Conservation (phyloP, 768 basidiomycete species). For the Collybia sp. region DNA sequence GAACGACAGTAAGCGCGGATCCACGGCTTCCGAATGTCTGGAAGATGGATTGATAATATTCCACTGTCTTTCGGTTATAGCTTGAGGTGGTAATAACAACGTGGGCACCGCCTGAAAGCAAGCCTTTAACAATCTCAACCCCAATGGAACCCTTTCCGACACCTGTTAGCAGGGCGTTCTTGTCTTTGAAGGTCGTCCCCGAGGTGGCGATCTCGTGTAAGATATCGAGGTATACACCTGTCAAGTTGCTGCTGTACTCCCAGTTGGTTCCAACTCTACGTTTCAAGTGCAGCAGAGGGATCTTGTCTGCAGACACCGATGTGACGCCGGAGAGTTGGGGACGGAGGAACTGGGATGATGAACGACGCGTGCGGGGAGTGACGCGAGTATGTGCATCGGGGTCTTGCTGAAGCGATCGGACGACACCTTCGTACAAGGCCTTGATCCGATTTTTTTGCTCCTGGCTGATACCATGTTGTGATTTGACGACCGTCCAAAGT, state of each 20-base stretch:
- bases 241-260: constrained; percentile 98
- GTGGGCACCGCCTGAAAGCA: constrained; percentile 93
- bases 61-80: constrained; percentile 92
- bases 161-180: constrained; percentile 96
- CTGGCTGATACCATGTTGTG: constrained; percentile 94
- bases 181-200: constrained; percentile 98
- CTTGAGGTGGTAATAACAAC: constrained; percentile 98
- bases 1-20: constrained; percentile 95
- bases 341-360: constrained; percentile 95
- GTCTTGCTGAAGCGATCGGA: constrained; percentile 82
- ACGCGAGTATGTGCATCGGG: constrained; percentile 58
- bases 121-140: constrained; percentile 94
- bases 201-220: constrained; percentile 98
- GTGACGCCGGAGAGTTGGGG: constrained; percentile 79
- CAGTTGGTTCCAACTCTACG: constrained; percentile 92
- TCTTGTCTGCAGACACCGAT: constrained; percentile 73
- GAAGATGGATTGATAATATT: constrained; percentile 98
- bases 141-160: constrained; percentile 98
- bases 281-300: constrained; percentile 94
- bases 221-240: constrained; percentile 93
- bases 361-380: constrained; percentile 69
- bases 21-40: constrained; percentile 93
- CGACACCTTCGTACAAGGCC: constrained; percentile 93
- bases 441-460: constrained; percentile 96
- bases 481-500: constrained; percentile 95